Base-by-base conservation (phyloP, 306 rosid genomes). In the Fragaria vesca region DNA sequence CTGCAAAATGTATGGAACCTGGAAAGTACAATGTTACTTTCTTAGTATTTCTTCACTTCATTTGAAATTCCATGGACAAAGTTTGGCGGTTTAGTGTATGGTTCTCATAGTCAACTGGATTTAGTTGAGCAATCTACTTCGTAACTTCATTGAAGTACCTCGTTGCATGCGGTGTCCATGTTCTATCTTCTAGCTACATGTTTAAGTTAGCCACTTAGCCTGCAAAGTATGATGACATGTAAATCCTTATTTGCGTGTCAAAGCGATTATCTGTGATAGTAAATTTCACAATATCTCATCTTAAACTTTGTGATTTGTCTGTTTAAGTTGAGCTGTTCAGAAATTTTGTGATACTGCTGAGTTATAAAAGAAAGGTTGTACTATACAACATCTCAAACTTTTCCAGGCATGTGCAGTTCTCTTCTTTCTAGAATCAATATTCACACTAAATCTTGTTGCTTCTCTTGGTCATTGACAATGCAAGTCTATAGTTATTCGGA, bases 61-160 rank as follows among this genome's bases (percentile, higher is more conserved):
- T 80, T 76, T 36, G 45, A 60, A 61, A 72, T 71, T 63, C 81
- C 58, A 42, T 66, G 52, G 80, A 81, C 61, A n/a, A 18, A 42
- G 36, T 74, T 77, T 71, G 58, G 72, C 60, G 34, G 6, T 60
- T 38, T 17, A 48, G 42, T 75, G 73, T 65, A 72, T 6, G 42
- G 69, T 32, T 12, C 2, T n/a, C 32, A 24, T 26, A 32, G 66
- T 30, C 74, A 51, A 63, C 73, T 72, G 68, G 42, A 71, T 45
- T 45, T 70, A 54, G 61, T 71, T 76, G 9, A 81, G 81, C 76
- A 50, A 42, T 57, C 43, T 58, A 12, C 40, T 78, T 66, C 3
- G 47, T 66, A 71, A 75, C 32, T 54, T 78, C 85, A 76, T 70
- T 20, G 28, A 45, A 43, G n/a, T 47, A 30, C 45, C 45, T 47